Conservation (phyloP, 441 rosid species). For the Syzygium malaccense region DNA sequence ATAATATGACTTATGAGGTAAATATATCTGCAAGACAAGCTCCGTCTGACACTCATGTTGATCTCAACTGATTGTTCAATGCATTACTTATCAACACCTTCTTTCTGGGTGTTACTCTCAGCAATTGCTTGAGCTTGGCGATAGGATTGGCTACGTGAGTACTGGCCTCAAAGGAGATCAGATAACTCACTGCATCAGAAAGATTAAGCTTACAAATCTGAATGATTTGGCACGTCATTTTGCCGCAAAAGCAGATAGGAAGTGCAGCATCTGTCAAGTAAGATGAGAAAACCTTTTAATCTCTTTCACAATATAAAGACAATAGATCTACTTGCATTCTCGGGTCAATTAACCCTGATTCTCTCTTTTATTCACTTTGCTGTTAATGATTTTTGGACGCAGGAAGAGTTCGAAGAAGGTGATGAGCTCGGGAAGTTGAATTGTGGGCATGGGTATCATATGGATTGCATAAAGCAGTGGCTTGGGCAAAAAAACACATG, state of each 20-base stretch:
- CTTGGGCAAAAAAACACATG: constrained; percentile 68
- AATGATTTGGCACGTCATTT: constrained; percentile 23
- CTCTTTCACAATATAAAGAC: neutral
- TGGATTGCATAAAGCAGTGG: constrained; percentile 84
- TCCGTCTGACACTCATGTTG: neutral
- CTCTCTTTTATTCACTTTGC: neutral
- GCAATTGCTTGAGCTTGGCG: constrained; percentile 93
- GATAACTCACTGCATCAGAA: constrained; percentile 51
- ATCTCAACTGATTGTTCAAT: neutral
- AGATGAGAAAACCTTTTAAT: neutral
- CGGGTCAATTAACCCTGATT: neutral
- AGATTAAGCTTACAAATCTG: constrained; percentile 31
- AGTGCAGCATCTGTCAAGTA: constrained; percentile 92
- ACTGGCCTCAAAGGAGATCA: constrained; percentile 84
- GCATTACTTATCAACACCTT: neutral
- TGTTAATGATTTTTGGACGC: neutral
- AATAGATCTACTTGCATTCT: neutral
- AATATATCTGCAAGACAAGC: neutral
- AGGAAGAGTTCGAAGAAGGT: constrained; percentile 75
- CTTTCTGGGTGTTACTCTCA: constrained; percentile 19
- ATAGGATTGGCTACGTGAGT: constrained; percentile 73
- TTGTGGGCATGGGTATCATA: constrained; percentile 80
- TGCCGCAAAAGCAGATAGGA: constrained; percentile 35
- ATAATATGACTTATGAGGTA: constrained; percentile 90
- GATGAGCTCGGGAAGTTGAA: constrained; percentile 64